Conservation (phyloP, 352 stramenopile genomes). For the Phytophthora crassamura region DNA sequence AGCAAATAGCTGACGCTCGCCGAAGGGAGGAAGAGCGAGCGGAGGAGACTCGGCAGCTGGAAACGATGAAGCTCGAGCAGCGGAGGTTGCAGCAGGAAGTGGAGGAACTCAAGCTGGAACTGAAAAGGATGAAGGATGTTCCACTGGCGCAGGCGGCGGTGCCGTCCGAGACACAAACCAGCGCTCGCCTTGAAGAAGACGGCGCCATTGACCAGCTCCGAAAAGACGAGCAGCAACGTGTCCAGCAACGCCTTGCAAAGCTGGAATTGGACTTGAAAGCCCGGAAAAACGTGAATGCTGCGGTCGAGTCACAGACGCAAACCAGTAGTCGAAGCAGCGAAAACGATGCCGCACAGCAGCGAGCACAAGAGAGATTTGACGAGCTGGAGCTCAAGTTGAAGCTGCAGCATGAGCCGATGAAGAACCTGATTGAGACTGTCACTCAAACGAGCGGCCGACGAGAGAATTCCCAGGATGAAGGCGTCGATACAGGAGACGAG, state of each 20-base stretch:
- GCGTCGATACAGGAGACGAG: constrained; percentile 19
- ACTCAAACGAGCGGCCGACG: constrained; percentile 25
- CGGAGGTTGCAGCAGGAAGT: constrained; percentile 23
- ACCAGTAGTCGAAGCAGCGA: constrained; percentile 14
- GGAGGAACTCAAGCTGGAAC: constrained; percentile 13
- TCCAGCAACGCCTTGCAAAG: constrained; percentile 21
- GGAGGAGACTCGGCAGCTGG: constrained; percentile 16
- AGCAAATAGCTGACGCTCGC: constrained; percentile 24
- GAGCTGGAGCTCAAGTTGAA: constrained; percentile 26
- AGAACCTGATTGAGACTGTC: constrained; percentile 13
- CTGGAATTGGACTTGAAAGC: constrained; percentile 16
- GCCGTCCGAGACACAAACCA: constrained; percentile 25
- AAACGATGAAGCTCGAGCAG: constrained; percentile 16
- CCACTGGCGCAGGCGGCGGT: constrained; percentile 9
- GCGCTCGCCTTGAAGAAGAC: constrained; percentile 6
- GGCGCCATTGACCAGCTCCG: constrained; percentile 13
- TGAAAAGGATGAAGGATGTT: constrained; percentile 10
- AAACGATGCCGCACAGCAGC: constrained; percentile 11
- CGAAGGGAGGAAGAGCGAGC: constrained; percentile 6
- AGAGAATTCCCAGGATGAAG: constrained; percentile 14
- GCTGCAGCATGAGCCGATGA: constrained; percentile 16
- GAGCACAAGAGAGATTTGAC: constrained; percentile 10
- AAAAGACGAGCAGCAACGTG: constrained; percentile 25
- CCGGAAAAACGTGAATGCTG: constrained; percentile 1
- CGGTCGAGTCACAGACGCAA: constrained; percentile 25